phyloP scores from a whole-genome alignment of 495 filamentous ascomycete genomes.

The Evernia prunastri region DNA sequence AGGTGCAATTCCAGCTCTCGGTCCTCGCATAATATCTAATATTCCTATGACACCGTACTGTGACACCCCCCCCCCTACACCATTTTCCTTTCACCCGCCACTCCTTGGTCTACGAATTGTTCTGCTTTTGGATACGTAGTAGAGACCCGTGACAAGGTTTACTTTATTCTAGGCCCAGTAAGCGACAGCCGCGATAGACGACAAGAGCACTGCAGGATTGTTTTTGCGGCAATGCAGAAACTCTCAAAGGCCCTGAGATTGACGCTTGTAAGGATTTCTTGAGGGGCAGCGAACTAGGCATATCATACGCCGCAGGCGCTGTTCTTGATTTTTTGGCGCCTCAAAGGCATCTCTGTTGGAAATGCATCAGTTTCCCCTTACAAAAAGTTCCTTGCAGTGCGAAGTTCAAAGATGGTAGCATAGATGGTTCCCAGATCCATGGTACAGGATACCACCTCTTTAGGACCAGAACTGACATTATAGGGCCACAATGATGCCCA shows the following conservation, averaged over 20 bases:
- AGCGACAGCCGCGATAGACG: too few relatives aligned
- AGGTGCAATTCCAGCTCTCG: too few relatives aligned
- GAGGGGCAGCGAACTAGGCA: neutral
- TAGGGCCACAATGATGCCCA: neutral
- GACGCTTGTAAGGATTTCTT: neutral
- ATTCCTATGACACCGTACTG: too few relatives aligned
- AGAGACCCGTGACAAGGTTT: too few relatives aligned
- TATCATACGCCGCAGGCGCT: neutral
- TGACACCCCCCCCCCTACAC: too few relatives aligned
- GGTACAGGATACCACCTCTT: neutral
- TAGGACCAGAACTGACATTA: neutral
- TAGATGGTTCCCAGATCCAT: neutral
- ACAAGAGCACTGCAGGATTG: neutral
- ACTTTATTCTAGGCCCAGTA: too few relatives aligned
- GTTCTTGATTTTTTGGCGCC: neutral
- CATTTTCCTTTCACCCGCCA: too few relatives aligned
- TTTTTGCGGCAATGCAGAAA: neutral
- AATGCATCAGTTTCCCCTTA: neutral
- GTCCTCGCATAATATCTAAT: too few relatives aligned
- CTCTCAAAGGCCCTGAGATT: neutral
- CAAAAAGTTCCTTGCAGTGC: neutral
- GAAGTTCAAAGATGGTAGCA: neutral
- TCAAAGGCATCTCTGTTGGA: neutral
- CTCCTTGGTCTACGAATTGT: too few relatives aligned
- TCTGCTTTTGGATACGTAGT: too few relatives aligned